Evolutionary conservation across 371 early-diverging fungal genomes (phyloP).

Genomic region (Mucor plumbeus): DNA sequence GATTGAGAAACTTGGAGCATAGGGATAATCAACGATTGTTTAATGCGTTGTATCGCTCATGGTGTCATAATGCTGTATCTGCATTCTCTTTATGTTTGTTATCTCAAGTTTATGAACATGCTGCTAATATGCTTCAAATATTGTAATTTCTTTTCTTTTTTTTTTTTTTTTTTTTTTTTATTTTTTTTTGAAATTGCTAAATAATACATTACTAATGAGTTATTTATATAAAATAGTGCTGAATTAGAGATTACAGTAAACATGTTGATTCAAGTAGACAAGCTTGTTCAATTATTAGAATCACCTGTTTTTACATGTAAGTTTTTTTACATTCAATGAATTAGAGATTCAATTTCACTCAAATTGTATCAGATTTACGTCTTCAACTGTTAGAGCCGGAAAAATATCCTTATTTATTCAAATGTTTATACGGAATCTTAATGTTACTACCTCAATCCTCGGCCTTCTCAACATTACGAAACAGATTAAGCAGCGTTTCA

Average conservation of each 20-base stretch:
- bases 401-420: conserved; percentile 81
- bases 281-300: conserved; percentile 93
- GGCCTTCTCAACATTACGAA: conserved; percentile 90
- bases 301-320: conserved; percentile 91
- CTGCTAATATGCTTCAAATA: conserved; percentile 72
- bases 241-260: conserved; percentile 91
- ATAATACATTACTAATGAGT: background rate
- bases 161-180: too few relatives aligned
- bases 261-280: conserved; percentile 90
- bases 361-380: conserved; percentile 62
- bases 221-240: conserved; percentile 48
- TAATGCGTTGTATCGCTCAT: conserved; percentile 79
- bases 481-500: conserved; percentile 80
- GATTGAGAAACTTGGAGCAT: conserved; percentile 73
- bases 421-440: conserved; percentile 88
- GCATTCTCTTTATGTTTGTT: conserved; percentile 87
- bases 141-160: too few relatives aligned
- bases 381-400: conserved; percentile 90
- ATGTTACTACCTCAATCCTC: conserved; percentile 93
- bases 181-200: too few relatives aligned
- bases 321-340: background rate
- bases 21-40: conserved; percentile 76
- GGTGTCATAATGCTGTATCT: conserved; percentile 93
- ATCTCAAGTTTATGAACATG: conserved; percentile 90
- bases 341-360: background rate